phyloP scores from a whole-genome alignment of 2,329 filamentous ascomycete genomes.

The Ceratocystis harringtonii region DNA sequence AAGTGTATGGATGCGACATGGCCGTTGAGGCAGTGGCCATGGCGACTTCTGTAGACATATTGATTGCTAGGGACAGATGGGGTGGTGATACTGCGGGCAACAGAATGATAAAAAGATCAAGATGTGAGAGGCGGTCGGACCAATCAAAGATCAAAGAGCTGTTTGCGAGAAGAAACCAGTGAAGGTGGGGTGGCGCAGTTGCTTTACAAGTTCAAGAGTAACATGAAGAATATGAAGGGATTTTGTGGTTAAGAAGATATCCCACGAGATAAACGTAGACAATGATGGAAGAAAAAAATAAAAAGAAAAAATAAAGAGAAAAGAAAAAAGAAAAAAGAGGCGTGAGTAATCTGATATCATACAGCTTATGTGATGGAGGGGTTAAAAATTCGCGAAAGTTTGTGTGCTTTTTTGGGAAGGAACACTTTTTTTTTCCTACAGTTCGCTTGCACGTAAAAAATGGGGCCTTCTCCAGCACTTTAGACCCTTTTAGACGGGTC shows the following conservation, averaged over 20 bases:
- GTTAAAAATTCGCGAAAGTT: slow-evolving; percentile 17
- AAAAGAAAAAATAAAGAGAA: neutral
- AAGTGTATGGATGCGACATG: slow-evolving; percentile 75
- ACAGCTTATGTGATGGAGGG: slow-evolving; percentile 10
- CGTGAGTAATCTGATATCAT: slow-evolving; percentile 9
- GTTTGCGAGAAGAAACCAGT: neutral
- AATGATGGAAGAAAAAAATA: neutral
- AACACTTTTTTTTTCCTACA: slow-evolving; percentile 8
- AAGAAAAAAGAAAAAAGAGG: neutral
- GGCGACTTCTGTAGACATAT: slow-evolving; percentile 12
- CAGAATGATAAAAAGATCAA: neutral
- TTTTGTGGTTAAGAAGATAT: too few species aligned
- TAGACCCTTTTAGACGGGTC: neutral
- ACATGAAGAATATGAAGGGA: neutral
- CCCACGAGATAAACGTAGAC: too few species aligned
- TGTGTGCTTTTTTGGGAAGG: slow-evolving; percentile 8
- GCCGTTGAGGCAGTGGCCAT: slow-evolving; percentile 22
- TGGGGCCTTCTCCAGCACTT: neutral
- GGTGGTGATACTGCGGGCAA: neutral
- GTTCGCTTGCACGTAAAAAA: neutral
- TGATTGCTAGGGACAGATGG: neutral
- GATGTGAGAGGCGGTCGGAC: neutral
- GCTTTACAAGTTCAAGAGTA: neutral
- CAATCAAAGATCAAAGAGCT: slow-evolving; percentile 1
- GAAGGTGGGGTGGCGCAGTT: neutral